Conservation (phyloP, 768 basidiomycete species). For the Collybia nuda region DNA sequence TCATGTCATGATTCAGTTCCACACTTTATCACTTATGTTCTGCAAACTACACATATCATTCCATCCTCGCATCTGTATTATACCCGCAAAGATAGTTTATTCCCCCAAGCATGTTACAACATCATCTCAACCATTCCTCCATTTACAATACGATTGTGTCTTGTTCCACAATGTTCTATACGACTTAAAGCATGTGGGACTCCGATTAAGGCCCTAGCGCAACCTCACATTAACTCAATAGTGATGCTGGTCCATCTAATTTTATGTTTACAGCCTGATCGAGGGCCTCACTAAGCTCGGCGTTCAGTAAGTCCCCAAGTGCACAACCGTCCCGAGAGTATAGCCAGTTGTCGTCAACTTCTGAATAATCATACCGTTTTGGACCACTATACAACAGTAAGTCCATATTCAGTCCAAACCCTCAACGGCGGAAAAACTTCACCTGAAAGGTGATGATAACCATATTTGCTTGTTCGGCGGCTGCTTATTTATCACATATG, state of each 20-base stretch:
- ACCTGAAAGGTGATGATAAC: conserved; percentile 90
- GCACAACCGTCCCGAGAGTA: conserved; percentile 68
- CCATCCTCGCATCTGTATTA: no score
- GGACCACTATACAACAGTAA: conserved; percentile 62
- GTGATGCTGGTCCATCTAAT: neutral
- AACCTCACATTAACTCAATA: no score
- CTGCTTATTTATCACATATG: conserved; percentile 96
- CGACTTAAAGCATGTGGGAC: no score
- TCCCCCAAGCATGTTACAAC: no score
- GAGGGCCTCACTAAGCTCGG: conserved; percentile 54
- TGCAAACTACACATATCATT: no score
- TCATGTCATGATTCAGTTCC: no score
- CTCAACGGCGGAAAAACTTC: conserved; percentile 13
- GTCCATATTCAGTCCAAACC: neutral
- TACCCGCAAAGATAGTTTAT: no score
- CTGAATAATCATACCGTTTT: conserved; percentile 84
- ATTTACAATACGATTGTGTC: no score
- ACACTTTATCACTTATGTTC: no score
- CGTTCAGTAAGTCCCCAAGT: conserved; percentile 62
- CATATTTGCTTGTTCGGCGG: conserved; percentile 98
- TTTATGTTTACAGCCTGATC: conserved; percentile 26
- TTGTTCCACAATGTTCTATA: no score
- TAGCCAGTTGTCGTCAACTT: conserved; percentile 62
- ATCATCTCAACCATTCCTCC: no score
- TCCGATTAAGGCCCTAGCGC: no score